A percentile compares a stretch with the other conserved stretches of the same genome.
These are phyloP conservation scores for Lipomyces lipofer DNA, from an alignment of 805 yeast species.

Conservation along the genomic window DNA sequence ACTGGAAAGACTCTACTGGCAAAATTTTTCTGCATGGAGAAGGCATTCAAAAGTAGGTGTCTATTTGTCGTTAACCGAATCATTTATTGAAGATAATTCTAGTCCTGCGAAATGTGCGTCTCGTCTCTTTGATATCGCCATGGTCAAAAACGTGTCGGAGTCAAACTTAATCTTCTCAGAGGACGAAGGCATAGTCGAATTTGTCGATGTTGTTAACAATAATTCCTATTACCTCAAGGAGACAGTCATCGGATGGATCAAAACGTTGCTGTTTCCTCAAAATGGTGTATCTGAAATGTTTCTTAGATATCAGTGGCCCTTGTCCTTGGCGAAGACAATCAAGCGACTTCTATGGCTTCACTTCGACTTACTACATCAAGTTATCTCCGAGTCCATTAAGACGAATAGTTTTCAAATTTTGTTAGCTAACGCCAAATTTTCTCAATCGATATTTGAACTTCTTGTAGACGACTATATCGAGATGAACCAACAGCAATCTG, in stretches of 20 bases:
- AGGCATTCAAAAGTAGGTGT: constrained; percentile 20
- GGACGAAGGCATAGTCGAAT: constrained; percentile 8
- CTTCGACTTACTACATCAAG: constrained; percentile 4
- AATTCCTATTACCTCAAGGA: constrained; percentile 2
- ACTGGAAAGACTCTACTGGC: constrained; percentile 17
- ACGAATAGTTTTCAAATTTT: background rate
- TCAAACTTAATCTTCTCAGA: constrained; percentile 3
- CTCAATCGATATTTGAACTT: constrained; percentile 30
- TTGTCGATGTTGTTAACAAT: constrained; percentile 4
- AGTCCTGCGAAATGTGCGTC: constrained; percentile 13
- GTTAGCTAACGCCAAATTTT: background rate
- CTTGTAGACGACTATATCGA: constrained; percentile 29
- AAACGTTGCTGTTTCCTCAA: constrained; percentile 15
- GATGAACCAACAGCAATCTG: constrained; percentile 10
- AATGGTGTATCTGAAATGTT: constrained; percentile 13
- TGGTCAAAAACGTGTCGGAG: constrained; percentile 3
- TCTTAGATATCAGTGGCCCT: constrained; percentile 22
- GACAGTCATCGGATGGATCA: constrained; percentile 4
- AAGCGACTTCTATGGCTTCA: constrained; percentile 9
- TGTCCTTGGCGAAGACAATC: constrained; percentile 3
- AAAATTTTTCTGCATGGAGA: constrained; percentile 21
- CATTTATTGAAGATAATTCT: background rate
- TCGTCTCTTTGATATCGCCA: constrained; percentile 19
- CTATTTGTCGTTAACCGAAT: background rate
- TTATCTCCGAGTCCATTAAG: constrained; percentile 8